Evolutionary conservation across 164 flowering plant genomes (phyloP), one percentile per base, ranked within the genome.

Genomic region (Vitis amurensis): DNA sequence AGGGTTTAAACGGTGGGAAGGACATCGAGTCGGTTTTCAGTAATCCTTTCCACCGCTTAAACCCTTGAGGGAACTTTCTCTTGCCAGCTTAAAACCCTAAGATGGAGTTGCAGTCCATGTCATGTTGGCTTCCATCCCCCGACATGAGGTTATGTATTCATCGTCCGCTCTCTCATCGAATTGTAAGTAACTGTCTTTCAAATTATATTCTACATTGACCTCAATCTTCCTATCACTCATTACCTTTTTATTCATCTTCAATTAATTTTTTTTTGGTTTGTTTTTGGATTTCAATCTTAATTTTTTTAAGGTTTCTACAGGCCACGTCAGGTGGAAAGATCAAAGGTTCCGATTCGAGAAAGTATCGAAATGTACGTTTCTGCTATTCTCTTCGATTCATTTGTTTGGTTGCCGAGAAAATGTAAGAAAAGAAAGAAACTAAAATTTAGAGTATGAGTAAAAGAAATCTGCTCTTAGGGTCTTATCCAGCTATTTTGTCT

Each of bases 71-170:
- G 44, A 3, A 37, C 44, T 37, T 37, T 37, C 44, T 37, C 44
- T 37, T 6, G 7, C 7, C 44, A 37, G 44, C 44, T 70, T 14
- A 57, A 51, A 9, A 51, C 63, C 8, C 4, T 9, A 57, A n/a
- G 59, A 74, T 80, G 83, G 78, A 72, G 68, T 30, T 74, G 37
- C 83, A 77, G 15, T 63, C 78, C 2, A 65, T 70, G 55, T 77
- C 71, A 44, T 55, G 48, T 11, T 79, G 69, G 27, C 11, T 66
- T 53, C 13, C 68, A 9, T 16, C 67, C 10, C 74, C 78, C 8
- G 63, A 67, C n/a, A 9, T 64, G 19, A 67, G 63, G 50, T 50
- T 55, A 8, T 55, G 60, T 0, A 16, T 11, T 16, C 31, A 59
- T 9, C 61, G 64, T 15, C 50, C 11, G 8, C 4, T 55, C 44